These are phyloP conservation scores for Saccharomycopsis oosterbeekiorum DNA, from an alignment of 805 yeast genomes.

Conservation along the genomic window DNA sequence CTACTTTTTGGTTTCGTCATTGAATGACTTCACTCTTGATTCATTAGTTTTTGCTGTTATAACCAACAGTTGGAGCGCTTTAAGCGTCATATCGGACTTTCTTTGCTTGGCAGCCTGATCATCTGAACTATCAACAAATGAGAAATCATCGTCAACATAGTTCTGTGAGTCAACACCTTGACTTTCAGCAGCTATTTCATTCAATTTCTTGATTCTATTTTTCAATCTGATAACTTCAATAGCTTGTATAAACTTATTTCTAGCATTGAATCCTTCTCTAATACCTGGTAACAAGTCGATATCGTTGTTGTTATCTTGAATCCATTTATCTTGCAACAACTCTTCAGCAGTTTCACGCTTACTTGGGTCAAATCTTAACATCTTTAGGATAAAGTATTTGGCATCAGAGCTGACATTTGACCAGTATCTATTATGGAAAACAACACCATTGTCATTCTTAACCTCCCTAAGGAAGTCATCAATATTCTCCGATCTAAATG, in stretches of 20 bases:
- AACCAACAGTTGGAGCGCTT: constrained; percentile 61
- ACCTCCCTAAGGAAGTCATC: constrained; percentile 77
- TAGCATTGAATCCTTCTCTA: constrained; percentile 74
- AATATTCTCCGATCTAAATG: constrained; percentile 78
- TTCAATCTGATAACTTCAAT: constrained; percentile 75
- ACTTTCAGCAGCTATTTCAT: constrained; percentile 35
- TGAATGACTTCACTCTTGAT: constrained; percentile 28
- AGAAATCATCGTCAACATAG: constrained; percentile 24
- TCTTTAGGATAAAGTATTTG: constrained; percentile 60
- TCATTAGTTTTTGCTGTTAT: constrained; percentile 55
- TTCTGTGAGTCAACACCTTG: constrained; percentile 29
- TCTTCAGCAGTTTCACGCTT: constrained; percentile 60
- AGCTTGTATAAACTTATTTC: constrained; percentile 74
- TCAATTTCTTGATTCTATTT: constrained; percentile 66
- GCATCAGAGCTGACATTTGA: constrained; percentile 70
- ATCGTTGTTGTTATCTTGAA: constrained; percentile 38
- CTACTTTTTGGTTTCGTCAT: constrained; percentile 3
- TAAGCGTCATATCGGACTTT: constrained; percentile 37
- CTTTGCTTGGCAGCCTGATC: constrained; percentile 7
- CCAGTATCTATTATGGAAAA: constrained; percentile 87
- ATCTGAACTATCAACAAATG: background rate
- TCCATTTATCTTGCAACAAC: constrained; percentile 69
- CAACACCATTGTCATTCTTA: constrained; percentile 53
- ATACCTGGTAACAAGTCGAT: constrained; percentile 74
- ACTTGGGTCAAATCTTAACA: constrained; percentile 58